A percentile compares a stretch with the other conserved stretches of the same genome.
Evolutionary conservation across 73 alveolate genomes (phyloP).

Genomic region (Tetrahymena malaccensis): DNA sequence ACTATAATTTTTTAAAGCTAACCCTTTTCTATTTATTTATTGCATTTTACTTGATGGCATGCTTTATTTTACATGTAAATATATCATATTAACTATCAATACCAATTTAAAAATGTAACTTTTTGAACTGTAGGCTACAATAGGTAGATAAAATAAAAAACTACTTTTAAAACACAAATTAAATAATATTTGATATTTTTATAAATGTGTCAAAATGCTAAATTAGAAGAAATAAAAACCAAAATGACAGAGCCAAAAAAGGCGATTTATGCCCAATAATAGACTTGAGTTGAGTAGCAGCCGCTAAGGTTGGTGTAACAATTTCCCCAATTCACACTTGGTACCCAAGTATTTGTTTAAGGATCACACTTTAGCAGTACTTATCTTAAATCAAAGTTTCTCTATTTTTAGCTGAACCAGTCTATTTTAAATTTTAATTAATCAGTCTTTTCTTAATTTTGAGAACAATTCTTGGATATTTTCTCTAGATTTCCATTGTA

Average conservation of each 20-base stretch:
- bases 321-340: not conserved
- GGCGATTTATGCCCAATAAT: not conserved
- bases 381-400: not conserved
- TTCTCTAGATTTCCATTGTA: not conserved
- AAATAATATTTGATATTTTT: too few species aligned
- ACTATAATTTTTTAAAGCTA: too few species aligned
- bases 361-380: not conserved
- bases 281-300: not conserved
- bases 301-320: not conserved
- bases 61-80: too few species aligned
- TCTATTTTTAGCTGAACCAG: not conserved
- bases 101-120: too few species aligned
- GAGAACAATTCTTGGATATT: not conserved
- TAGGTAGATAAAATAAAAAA: too few species aligned
- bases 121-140: too few species aligned
- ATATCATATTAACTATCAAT: too few species aligned
- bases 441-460: not conserved
- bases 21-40: too few species aligned
- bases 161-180: too few species aligned
- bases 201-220: not conserved
- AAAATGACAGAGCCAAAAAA: not conserved
- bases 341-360: not conserved
- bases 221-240: not conserved
- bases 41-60: too few species aligned
- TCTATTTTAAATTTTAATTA: not conserved